These are phyloP conservation scores for Colletotrichum tamarilloi DNA, from an alignment of 2,329 filamentous ascomycete genomes.

Conservation along the genomic window DNA sequence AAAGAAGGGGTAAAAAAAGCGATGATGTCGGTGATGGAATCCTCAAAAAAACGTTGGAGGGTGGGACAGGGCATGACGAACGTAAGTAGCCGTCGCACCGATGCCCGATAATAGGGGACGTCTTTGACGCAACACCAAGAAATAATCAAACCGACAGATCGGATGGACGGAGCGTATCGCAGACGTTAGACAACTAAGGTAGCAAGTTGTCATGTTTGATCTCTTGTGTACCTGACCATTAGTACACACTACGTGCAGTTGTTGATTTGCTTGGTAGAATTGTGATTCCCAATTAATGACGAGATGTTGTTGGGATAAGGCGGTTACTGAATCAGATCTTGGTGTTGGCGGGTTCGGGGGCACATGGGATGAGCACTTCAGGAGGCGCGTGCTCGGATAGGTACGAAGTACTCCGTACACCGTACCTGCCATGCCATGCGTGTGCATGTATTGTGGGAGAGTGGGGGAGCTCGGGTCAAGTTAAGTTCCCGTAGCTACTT, in stretches of 20 bases:
- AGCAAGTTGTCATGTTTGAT: neutral
- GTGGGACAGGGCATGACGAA: slow-evolving; percentile 21
- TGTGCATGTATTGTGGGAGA: neutral
- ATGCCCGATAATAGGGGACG: slow-evolving; percentile 8
- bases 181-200: slow-evolving; percentile 1
- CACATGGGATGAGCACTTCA: slow-evolving; percentile 10
- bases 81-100: slow-evolving; percentile 27
- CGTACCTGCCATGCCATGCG: neutral
- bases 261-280: neutral
- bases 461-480: neutral
- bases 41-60: slow-evolving; percentile 4
- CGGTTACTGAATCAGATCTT: slow-evolving; percentile 24
- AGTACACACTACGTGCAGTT: neutral
- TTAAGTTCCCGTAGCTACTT: neutral
- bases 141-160: neutral
- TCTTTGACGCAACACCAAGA: slow-evolving; percentile 14
- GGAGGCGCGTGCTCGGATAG: slow-evolving; percentile 7
- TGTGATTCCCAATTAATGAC: neutral
- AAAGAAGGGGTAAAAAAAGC: slow-evolving; percentile 24
- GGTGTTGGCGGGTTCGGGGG: neutral
- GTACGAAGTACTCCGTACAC: neutral
- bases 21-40: slow-evolving; percentile 35
- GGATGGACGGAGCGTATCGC: neutral
- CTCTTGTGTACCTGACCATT: neutral
- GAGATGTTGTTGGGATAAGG: slow-evolving; percentile 19